Evolutionary conservation across 2,329 filamentous ascomycete genomes (phyloP), one percentile per base, ranked within the genome.

Genomic region (Clathrospora elynae): DNA sequence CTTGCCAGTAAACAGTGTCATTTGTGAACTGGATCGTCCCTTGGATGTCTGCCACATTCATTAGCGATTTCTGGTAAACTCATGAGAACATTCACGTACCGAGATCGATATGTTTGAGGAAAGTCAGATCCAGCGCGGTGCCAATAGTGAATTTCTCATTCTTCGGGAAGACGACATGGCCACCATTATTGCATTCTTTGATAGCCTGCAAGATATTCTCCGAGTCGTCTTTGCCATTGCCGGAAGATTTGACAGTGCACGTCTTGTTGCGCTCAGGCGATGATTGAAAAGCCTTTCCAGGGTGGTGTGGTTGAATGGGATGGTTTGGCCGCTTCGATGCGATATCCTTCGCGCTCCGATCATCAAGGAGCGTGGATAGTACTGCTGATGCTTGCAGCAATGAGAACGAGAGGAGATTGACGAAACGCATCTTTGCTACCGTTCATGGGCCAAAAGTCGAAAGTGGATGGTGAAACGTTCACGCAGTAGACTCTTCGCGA

Each of bases 1-100:
- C 75, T 50, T 84, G 76, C 85, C 85, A 88, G 67, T 87, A 88
- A 52, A 81, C 77, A 2, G 83, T 84, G 60, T 88, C 82, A 35
- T 84, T 78, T 41, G 78, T 80, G 69, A 88, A 88, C 42, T 78
- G 72, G 13, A 87, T 75, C 14, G 76, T 77, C 14, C 81, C 83
- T 57, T 78, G 76, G 46, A 83, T 78, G 49, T 81, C 79, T 80
- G 43, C 5, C 8, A 2, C 4, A 2, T 10, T 1, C 2, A 19
- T 64, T 31, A 61, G 45, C 1, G 12, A 1, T n/a, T n/a, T n/a
- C n/a, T 13, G 10, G 3, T 16, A 6, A 1, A 7, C 3, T 2
- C 4, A 18, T 2, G 5, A 2, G 3, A 16, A 3, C 3, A 3
- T 24, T 6, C n/a, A 22, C 47, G 34, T 72, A 73, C 80, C 78